These are phyloP conservation scores for Elasticomyces elasticus DNA, from an alignment of 495 filamentous ascomycete species.

Conservation along the genomic window DNA sequence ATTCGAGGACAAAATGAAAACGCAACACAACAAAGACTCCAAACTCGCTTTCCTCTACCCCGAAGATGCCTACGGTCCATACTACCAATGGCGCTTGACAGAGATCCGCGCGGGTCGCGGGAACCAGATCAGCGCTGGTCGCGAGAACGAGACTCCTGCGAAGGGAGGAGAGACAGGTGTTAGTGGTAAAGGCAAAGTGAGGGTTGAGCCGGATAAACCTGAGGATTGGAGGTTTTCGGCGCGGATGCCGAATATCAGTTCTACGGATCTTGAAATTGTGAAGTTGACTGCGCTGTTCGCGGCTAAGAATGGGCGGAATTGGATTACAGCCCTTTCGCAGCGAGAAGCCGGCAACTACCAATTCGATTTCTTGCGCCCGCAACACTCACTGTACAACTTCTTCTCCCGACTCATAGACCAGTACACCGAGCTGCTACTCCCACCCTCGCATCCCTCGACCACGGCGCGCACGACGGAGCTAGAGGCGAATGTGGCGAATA, in stretches of 20 bases:
- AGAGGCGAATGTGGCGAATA: slow-evolving; percentile 65
- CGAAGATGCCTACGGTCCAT: slow-evolving; percentile 78
- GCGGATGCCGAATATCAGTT: slow-evolving; percentile 93
- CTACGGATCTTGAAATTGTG: slow-evolving; percentile 89
- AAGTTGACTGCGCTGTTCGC: slow-evolving; percentile 81
- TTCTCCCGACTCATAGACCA: slow-evolving; percentile 88
- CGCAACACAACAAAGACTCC: slow-evolving; percentile 74
- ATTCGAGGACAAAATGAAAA: slow-evolving; percentile 77
- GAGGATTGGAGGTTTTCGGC: slow-evolving; percentile 88
- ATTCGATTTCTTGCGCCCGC: slow-evolving; percentile 92
- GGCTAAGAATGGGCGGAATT: slow-evolving; percentile 80
- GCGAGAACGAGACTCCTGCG: slow-evolving; percentile 48
- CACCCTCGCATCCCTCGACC: too few species aligned
- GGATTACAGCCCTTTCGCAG: slow-evolving; percentile 78
- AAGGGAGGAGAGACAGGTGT: slow-evolving; percentile 39
- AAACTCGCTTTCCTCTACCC: slow-evolving; percentile 81
- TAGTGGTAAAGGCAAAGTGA: slow-evolving; percentile 31
- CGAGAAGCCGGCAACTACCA: slow-evolving; percentile 86
- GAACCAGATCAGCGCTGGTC: slow-evolving; percentile 68
- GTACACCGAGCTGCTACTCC: slow-evolving; percentile 81
- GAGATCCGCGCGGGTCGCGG: slow-evolving; percentile 80
- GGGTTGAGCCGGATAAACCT: slow-evolving; percentile 74
- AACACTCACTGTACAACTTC: slow-evolving; percentile 91
- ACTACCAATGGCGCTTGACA: slow-evolving; percentile 79
- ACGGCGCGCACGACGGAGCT: slow-evolving; percentile 64